Base-by-base conservation (phyloP, 345 rosid species). In the Eucalyptus lansdowneana region DNA sequence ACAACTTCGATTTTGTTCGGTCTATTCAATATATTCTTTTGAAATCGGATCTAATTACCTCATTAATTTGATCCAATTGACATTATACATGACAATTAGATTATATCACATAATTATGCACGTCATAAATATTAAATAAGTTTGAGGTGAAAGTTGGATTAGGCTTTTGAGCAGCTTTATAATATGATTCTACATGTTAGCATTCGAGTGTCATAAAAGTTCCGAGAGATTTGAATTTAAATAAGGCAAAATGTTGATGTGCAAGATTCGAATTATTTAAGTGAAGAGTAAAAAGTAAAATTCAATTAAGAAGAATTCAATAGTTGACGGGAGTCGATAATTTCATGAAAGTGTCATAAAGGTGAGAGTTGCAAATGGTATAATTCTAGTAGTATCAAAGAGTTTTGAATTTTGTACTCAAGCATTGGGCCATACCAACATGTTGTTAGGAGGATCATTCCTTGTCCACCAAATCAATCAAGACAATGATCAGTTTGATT, bases 351-450 rank as follows among this genome's bases (percentile, higher is more conserved):
- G 10, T 8, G 58, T 53, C 4, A 53, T 53, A 53, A 53, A 53
- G 11, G 58, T 19, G 58, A 56, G 29, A 56, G 62, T 24, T 56
- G 62, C 37, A 37, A 37, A 37, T 37, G 37, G 37, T 34, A 34
- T 34, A 34, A 34, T 34, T 34, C 37, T 34, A 34, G 37, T 34
- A 8, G 27, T 56, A 56, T 56, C 27, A 24, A 56, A 22, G 27
- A 24, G 62, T 56, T 24, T 56, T 22, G 27, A 56, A 24, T 56
- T 56, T 24, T 56, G 27, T 4, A 56, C 62, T 24, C 13, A 56
- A 56, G 62, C 29, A 56, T 0, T 0, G 0, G 5, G 13, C 6
- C 14, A 5, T 56, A 56, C 29, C 62, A 0, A 24, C 2, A 24
- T 24, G 0, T 24, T 56, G 62, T 56, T 24, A 56, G 62, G 62